Conservation (phyloP, 306 rosid genomes). For the Corylus americana region DNA sequence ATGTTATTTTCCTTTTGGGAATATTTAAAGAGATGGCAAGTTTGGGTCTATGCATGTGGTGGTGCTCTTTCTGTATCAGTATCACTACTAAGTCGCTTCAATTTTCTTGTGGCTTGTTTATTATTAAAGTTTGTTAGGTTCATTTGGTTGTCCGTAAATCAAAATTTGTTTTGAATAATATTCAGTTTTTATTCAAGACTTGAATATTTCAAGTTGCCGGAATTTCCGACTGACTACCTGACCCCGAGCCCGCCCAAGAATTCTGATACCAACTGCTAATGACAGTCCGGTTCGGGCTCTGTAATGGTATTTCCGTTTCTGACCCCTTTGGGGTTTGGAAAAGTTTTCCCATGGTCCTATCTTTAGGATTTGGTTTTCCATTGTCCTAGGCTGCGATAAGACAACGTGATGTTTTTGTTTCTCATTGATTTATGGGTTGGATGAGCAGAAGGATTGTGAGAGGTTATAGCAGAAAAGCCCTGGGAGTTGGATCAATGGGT, state of each 20-base stretch:
- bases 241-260: no score
- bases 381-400: not conserved
- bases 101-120: not conserved
- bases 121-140: not conserved
- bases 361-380: not conserved
- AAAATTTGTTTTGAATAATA: no score
- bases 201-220: no score
- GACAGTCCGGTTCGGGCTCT: no score
- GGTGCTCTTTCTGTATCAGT: not conserved
- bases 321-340: no score
- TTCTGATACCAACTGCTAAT: no score
- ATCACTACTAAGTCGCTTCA: not conserved
- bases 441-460: not conserved
- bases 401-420: not conserved
- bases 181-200: no score
- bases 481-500: not conserved
- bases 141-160: not conserved
- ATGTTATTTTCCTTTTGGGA: no score
- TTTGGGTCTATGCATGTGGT: not conserved
- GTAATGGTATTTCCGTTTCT: no score
- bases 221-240: no score
- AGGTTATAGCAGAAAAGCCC: not conserved
- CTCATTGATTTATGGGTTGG: not conserved
- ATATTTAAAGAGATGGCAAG: no score
- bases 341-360: no score